phyloP scores from a whole-genome alignment of 2,329 filamentous ascomycete genomes.

The Fusarium austroafricanum region DNA sequence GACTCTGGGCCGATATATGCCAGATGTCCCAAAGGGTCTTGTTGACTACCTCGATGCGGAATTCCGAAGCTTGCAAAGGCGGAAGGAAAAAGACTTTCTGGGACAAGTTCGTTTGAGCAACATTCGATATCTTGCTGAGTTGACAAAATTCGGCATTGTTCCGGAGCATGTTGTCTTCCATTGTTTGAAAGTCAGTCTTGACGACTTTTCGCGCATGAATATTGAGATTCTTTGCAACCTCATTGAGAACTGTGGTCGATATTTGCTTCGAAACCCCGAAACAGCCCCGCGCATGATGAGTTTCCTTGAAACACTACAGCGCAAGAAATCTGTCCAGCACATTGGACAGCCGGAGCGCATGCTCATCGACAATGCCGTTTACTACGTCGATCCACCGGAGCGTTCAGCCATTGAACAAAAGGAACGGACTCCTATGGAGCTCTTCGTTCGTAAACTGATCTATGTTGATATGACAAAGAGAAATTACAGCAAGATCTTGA shows the following conservation, averaged over 20 bases:
- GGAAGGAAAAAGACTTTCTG: conserved; percentile 97
- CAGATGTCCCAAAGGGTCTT: conserved; percentile 90
- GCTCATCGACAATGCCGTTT: conserved; percentile 97
- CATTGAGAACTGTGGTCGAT: conserved; percentile 95
- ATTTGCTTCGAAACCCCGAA: conserved; percentile 90
- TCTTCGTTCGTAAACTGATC: conserved; percentile 91
- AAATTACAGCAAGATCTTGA: conserved; percentile 92
- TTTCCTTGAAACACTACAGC: conserved; percentile 92
- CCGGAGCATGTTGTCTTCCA: conserved; percentile 99
- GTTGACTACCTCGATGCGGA: conserved; percentile 95
- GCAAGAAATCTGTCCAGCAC: conserved; percentile 96
- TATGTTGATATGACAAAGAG: conserved; percentile 95
- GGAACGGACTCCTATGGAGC: conserved; percentile 90
- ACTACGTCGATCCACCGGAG: conserved; percentile 96
- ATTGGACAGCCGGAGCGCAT: conserved; percentile 96
- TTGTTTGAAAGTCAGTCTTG: conserved; percentile 95
- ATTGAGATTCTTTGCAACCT: conserved; percentile 98
- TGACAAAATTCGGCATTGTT: conserved; percentile 98
- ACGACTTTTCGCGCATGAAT: conserved; percentile 98
- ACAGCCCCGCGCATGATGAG: conserved; percentile 93
- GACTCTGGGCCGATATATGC: conserved; percentile 92
- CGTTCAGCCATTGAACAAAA: conserved; percentile 96
- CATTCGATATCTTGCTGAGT: conserved; percentile 95
- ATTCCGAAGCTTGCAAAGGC: conserved; percentile 93
- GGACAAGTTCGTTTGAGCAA: conserved; percentile 94